Evolutionary conservation across 345 rosid species (phyloP), one percentile per base, ranked within the genome.

Genomic region (Populus simonii): DNA sequence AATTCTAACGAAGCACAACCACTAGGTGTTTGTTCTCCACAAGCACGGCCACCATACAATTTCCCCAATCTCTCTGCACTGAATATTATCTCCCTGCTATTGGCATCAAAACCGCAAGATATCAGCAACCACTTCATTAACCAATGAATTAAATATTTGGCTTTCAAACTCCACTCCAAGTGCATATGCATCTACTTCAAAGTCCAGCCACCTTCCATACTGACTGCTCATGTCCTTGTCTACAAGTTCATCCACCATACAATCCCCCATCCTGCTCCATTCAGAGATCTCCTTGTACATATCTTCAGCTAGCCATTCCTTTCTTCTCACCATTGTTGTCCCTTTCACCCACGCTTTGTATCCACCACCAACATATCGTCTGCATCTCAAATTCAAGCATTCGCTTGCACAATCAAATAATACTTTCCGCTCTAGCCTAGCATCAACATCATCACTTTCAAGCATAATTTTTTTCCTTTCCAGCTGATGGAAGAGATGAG

Each of bases 241-340:
- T 49, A 96, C 97, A 73, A 96, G 90, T 85, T 92, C 97, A 47
- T 96, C 98, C 31, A 96, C 95, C 93, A 91, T 90, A 73, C 90
- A 89, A 66, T 94, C 94, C 72, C 90, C 86, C 92, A 90, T 88
- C 57, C 83, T 84, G 87, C 85, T 89, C 90, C 90, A 88, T 45
- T 80, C 86, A 23, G 82, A 76, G 22, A 96, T 90, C 86, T 93
- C 97, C 81, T 85, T 92, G 79, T 83, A 88, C 78, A 94, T 72
- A 83, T 92, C 93, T 82, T 89, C 90, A 8, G 90, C 95, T 23
- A 96, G 83, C 87, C 79, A 22, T 13, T 83, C 91, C 51, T 88
- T 90, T 65, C 90, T 82, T 71, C 86, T 89, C 81, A 90, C 80
- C 77, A 83, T 85, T 18, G 80, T 68, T 74, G 82, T 81, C 63